Evolutionary conservation across 2,329 filamentous ascomycete genomes (phyloP), one percentile per base, ranked within the genome.

Genomic region (Aureobasidium sp.): DNA sequence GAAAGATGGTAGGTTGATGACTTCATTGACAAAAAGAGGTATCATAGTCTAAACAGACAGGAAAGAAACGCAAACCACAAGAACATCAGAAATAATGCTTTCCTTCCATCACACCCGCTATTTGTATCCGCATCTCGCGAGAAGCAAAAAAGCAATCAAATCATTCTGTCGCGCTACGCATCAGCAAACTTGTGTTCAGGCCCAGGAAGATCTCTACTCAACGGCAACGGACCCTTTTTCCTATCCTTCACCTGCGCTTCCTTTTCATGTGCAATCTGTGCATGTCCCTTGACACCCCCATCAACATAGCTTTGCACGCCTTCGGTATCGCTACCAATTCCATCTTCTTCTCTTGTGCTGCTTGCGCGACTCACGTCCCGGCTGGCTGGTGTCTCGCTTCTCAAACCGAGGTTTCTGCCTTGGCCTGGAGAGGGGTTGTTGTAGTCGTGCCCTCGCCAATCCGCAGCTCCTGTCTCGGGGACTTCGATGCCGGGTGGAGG

Each of bases 341-440:
- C 62, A 17, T 59, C 62, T 36, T 60, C 55, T 14, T 57, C 56
- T 39, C 62, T 59, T n/a, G 34, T 41, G 47, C 62, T 63, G 68
- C 86, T 91, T 1, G 89, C 88, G 65, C 85, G 83, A 70, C 89
- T 92, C 17, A 91, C 79, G 60, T 84, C 80, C 1, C 81, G 83
- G 66, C 87, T 91, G 0, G 81, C 81, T 0, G 87, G 83, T 7
- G 82, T 87, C 63, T 85, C 82, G 5, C 81, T 82, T 31, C 88
- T 77, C 55, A 94, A 70, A 0, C 91, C 91, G 1, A 95, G 76
- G 70, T 86, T 89, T 64, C 83, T 79, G 7, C 75, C 76, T 0
- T 81, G 78, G 45, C 68, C 70, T 22, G 71, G 49, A 9, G 25
- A 45, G 44, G 48, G 56, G n/a, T 64, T 58, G 34, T 64, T 61